Base-by-base conservation (phyloP, 768 basidiomycete genomes). In the Hericium erinaceus region DNA sequence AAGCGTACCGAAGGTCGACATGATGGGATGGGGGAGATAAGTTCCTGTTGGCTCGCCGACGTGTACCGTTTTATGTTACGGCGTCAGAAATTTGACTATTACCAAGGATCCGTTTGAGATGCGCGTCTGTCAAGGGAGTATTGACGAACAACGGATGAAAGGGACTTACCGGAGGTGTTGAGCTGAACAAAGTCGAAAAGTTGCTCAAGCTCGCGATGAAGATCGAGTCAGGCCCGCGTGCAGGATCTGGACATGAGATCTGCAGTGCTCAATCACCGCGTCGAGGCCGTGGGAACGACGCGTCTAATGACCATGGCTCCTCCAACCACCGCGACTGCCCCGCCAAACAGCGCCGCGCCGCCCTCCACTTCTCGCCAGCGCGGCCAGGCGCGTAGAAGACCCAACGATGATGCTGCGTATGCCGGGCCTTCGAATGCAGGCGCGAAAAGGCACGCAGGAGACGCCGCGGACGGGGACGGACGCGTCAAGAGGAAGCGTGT, bases 1-100 rank as follows among this genome's bases (percentile, higher is more conserved):
- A 40, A 91, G 76, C 24, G 78, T 82, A 22, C 97, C 97, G 72
- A 89, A 99, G 56, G 94, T 90, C 22, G 93, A 95, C 97, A 99
- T 98, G 60, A 40, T 46, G 39, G n/a, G 39, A 44, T 38, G 60
- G 59, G 24, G 26, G 26, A 24, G 26, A 20, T 51, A 5, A 28
- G 9, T 33, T 33, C 33, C 33, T 33, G 33, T 33, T 33, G 33
- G 33, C 33, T 33, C 33, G 33, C 9, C 8, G 33, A 6, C 33
- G 5, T 33, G 33, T 33, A 33, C 33, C 7, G 33, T 33, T 33
- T 33, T 33, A 33, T 8, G 8, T 33, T 33, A 7, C 33, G 33
- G 33, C 33, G 33, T 33, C 9, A 8, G 9, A 33, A 33, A 33
- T 7, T 26, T 33, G 33, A 33, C 33, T 33, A 9, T 33, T 33